These are phyloP conservation scores for Pseudogymnoascus sp. DNA, from an alignment of 2,329 filamentous ascomycete genomes.

Conservation along the genomic window DNA sequence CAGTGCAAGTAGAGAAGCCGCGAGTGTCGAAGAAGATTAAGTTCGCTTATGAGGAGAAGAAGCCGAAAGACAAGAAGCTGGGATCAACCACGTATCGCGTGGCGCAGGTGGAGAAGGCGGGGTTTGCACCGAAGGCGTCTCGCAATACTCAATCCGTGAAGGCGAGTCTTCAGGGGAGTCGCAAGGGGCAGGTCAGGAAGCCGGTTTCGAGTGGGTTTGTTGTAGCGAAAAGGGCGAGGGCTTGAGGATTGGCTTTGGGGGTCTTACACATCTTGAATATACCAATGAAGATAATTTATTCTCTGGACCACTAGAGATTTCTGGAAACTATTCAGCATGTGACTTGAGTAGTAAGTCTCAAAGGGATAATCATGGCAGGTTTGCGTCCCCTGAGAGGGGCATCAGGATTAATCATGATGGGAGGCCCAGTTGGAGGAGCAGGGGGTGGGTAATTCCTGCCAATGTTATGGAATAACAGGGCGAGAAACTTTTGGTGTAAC, in stretches of 20 bases:
- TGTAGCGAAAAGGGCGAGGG: not conserved
- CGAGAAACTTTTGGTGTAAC: not conserved
- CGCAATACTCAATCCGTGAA: slow-evolving; percentile 21
- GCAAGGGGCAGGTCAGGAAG: slow-evolving; percentile 5
- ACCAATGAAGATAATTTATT: not conserved
- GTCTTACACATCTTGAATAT: not conserved
- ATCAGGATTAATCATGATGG: not conserved
- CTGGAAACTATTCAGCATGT: not conserved
- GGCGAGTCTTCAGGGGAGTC: slow-evolving; percentile 13
- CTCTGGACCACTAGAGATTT: not conserved
- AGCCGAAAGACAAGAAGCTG: slow-evolving; percentile 22
- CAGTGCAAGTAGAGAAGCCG: not conserved
- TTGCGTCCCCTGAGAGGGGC: not conserved
- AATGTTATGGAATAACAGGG: not conserved
- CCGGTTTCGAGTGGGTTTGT: not conserved
- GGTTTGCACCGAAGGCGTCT: slow-evolving; percentile 24
- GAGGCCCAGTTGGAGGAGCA: not conserved
- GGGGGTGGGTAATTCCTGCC: not conserved
- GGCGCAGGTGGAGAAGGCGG: slow-evolving; percentile 14
- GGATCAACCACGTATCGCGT: slow-evolving; percentile 27
- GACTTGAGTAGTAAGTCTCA: not conserved
- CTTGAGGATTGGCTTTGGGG: not conserved
- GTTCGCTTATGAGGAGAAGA: slow-evolving; percentile 22
- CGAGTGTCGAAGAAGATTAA: slow-evolving; percentile 23
- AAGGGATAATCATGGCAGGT: not conserved